Evolutionary conservation across 345 rosid species (phyloP), one percentile per base, ranked within the genome.

Genomic region (Fremontodendron californicum): DNA sequence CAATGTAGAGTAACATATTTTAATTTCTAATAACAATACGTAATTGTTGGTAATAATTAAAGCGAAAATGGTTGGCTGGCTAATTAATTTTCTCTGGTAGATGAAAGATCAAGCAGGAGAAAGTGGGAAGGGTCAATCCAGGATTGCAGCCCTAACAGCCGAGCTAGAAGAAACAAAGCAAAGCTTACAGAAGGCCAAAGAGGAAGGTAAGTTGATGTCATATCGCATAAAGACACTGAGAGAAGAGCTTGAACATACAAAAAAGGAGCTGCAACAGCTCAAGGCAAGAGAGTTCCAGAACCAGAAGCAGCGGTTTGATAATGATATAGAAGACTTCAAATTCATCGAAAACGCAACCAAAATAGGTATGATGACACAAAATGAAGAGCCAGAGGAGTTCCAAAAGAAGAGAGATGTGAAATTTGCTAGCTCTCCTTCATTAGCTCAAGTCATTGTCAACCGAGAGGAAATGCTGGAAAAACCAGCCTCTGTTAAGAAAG

Each of bases 131-230:
- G 78, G 48, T n/a, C 84, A 71, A 8, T 80, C 89, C 21, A 79
- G 64, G 79, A 43, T 83, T 18, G 80, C 74, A 61, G 78, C 82
- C 31, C 49, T 87, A 19, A 83, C 67, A 74, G 76, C 78, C 2
- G 93, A 92, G 87, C 92, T 92, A 8, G 88, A 85, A 75, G 86
- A 89, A 48, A 88, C 88, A 62, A 90, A 86, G 77, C 72, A 78
- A 60, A 83, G 63, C 82, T 90, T 90, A 21, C 25, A 79, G 27
- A 85, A 71, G 70, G 88, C 88, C 4, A 76, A 80, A 78, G 86
- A 86, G 79, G 90, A 83, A 78, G 81, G 81, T 35, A 86, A 62
- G 52, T n/a, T 80, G 12, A 78, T 87, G 83, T 78, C 84, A 19
- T 46, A 71, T 12, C 12, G 75, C 77, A 76, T 90, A 46, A 74